Base-by-base conservation (phyloP, 2,329 filamentous ascomycete species). In the Fusarium brevicatenulatum region DNA sequence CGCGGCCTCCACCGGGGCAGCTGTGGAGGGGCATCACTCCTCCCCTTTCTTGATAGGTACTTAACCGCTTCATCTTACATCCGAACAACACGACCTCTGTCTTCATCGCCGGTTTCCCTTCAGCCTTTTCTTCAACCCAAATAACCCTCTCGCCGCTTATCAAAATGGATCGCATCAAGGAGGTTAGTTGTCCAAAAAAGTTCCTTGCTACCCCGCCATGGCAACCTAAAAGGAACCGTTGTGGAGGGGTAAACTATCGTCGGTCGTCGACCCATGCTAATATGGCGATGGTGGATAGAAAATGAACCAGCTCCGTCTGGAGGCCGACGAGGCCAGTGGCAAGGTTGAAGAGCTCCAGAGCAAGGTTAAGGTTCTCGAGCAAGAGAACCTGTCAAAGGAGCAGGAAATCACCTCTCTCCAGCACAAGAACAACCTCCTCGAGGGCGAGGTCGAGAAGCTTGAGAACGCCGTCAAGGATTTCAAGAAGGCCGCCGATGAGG, bases 331-430 rank as follows among this genome's bases (percentile, higher is more conserved):
- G 82, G 91, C 93, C 74, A 86, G 91, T 75, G 85, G 88, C 82
- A 93, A 95, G 86, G 92, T 92, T 74, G 94, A 98, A 82, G 95
- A 98, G 86, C 90, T 97, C 77, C 91, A 96, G 86, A 76, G 85
- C 79, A 95, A 94, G 86, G 89, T 98, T 86, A 98, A 98, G 89
- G 84, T 86, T 61, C 90, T 98, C 74, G 95, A 99, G 86, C 93
- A 97, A 85, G 95, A 98, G 87, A 97, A 95, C 84, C 89, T 97
- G 72, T 89, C 92, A 82, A 98, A 98, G 88, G 96, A 98, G 87
- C 95, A 98, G 86, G 95, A 98, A 84, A 97, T 98, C 84, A 97
- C 93, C 76, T 98, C 96, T 60, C 91, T 98, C 80, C 91, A 92
- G 82, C 95, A 98, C 92, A 97, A 95, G 88, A 98, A 97, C 86